Conservation (phyloP, 2,329 filamentous ascomycete species). For the Diaporthe citriasiana region DNA sequence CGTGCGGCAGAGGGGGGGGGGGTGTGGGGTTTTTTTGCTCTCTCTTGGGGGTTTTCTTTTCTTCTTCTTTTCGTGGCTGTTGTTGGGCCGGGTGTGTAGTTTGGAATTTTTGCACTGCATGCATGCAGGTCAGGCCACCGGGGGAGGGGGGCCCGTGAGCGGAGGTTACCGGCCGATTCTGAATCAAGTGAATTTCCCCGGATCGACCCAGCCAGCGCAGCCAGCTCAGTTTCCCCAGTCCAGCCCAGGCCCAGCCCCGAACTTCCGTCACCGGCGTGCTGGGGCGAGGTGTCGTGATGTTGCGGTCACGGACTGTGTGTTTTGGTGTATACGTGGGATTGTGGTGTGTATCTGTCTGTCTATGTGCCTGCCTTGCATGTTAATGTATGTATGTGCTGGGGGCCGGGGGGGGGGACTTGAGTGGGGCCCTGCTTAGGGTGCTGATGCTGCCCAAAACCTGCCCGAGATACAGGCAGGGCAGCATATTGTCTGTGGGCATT, state of each 20-base stretch:
- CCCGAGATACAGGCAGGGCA: not conserved
- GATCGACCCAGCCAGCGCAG: slow-evolving; percentile 12
- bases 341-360: not conserved
- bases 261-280: slow-evolving; percentile 17
- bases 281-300: not conserved
- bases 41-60: not conserved
- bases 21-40: not conserved
- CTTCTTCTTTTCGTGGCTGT: slow-evolving; percentile 13
- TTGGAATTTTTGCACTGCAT: slow-evolving; percentile 11
- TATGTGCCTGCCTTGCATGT: not conserved
- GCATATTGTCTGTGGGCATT: slow-evolving; percentile 32
- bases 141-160: not conserved
- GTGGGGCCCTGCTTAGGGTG: slow-evolving; percentile 4
- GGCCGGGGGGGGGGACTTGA: not conserved
- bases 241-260: slow-evolving; percentile 1
- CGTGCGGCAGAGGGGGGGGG: not conserved
- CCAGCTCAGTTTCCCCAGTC: not conserved
- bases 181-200: slow-evolving; percentile 34
- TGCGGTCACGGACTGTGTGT: not conserved
- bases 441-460: slow-evolving; percentile 1
- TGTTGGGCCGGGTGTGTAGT: not conserved
- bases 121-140: slow-evolving; percentile 29
- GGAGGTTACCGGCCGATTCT: slow-evolving; percentile 29
- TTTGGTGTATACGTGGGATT: not conserved
- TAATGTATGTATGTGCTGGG: slow-evolving; percentile 5